Percentiles rank a stretch among this genome's conserved stretches.
phyloP scores from a whole-genome alignment of 2,329 filamentous ascomycete species.

The Aspergillus novoparasiticus region DNA sequence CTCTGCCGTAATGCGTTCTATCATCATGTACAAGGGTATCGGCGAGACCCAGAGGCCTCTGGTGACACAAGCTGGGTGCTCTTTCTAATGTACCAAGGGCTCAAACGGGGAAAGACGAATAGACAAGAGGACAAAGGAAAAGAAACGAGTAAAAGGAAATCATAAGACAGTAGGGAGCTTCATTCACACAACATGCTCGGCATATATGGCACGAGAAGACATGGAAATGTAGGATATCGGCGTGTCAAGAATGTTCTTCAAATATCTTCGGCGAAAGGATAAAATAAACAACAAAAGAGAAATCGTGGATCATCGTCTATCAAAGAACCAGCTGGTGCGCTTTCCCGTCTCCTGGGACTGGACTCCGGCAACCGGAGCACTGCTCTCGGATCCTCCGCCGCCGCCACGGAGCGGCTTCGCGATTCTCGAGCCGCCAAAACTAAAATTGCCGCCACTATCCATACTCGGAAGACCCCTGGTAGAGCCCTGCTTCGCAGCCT shows the following conservation, averaged over 20 bases:
- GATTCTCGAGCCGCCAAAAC: constrained; percentile 64
- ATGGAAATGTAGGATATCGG: constrained; percentile 11
- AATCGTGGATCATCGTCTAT: constrained; percentile 43
- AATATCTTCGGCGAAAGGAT: constrained; percentile 27
- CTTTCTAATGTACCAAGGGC: constrained; percentile 12
- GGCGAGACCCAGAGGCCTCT: constrained; percentile 16
- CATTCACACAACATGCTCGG: constrained; percentile 9
- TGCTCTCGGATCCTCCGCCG: constrained; percentile 38
- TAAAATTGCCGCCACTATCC: constrained; percentile 69
- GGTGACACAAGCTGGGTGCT: constrained; percentile 6
- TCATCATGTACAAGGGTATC: constrained; percentile 23
- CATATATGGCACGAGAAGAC: constrained; percentile 5
- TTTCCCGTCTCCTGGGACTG: constrained; percentile 73
- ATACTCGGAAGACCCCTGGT: constrained; percentile 77
- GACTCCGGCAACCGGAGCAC: constrained; percentile 47
- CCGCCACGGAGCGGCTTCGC: constrained; percentile 65
- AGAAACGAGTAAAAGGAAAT: constrained; percentile 5
- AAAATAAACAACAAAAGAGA: constrained; percentile 30
- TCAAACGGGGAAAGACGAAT: constrained; percentile 2
- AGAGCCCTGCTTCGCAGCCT: constrained; percentile 89
- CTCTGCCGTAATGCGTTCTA: constrained; percentile 10
- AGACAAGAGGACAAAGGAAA: constrained; percentile 5
- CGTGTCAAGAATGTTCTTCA: constrained; percentile 15
- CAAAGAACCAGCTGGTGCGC: constrained; percentile 60
- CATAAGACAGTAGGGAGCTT: constrained; percentile 9